Evolutionary conservation across 2,329 filamentous ascomycete species (phyloP), one percentile per base, ranked within the genome.

Genomic region (Trichoderma oligosporum): DNA sequence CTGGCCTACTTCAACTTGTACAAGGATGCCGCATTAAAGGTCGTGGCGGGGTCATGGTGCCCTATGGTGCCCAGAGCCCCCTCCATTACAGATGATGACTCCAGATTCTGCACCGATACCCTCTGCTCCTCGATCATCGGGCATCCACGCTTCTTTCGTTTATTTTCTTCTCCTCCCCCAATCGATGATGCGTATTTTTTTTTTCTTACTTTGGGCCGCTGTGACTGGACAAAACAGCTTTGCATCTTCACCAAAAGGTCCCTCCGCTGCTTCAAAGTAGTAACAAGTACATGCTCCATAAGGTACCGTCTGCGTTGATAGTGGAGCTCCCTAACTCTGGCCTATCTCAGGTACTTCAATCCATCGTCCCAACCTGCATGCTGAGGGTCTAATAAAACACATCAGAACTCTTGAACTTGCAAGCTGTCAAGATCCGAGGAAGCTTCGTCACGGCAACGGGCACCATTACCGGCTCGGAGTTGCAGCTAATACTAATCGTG

Each of bases 11-110:
- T n/a, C 27, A 11, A 11, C 6, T 31, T 6, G 27, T 6, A 5
- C 6, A 31, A 31, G 27, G 27, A 31, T 11, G 27, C 27, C 31
- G 52, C 52, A 46, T 55, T 38, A 20, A 35, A 29, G 11, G 5
- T 36, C 12, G 11, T 38, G 52, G 52, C 52, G 52, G 52, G 52
- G 52, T 46, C 33, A 29, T 12, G 52, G 31, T 33, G 44, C 44
- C 8, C 16, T 22, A 8, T 18, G 16, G 25, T 33, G 4, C 27
- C 27, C 27, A 31, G 27, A 31, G 11, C 11, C 27, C 27, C 27
- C 27, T 11, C 27, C 27, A n/a, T n/a, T n/a, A n/a, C n/a, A n/a
- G n/a, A n/a, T n/a, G n/a, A n/a, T n/a, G n/a, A n/a, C n/a, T n/a
- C n/a, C 27, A 31, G 11, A 31, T 31, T 31, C 11, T 31, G 27